Percentiles rank a stretch among this genome's conserved stretches.
Conservation (phyloP, 371 early-diverging fungal species). For the Coemansia sp. region DNA sequence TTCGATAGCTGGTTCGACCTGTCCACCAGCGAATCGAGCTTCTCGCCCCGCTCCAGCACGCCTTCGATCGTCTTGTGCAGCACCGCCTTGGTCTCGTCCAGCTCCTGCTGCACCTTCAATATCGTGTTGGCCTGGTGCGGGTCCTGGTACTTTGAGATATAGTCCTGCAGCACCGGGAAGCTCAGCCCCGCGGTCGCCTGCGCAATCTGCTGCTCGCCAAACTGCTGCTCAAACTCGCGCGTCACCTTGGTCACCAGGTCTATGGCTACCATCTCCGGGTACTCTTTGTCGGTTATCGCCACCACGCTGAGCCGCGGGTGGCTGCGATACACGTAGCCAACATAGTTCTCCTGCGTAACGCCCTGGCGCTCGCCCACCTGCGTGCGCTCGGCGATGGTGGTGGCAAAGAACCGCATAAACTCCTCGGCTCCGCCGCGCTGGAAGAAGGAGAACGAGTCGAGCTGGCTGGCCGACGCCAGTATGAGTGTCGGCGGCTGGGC, state of each 20-base stretch:
- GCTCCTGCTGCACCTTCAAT: conserved; percentile 93
- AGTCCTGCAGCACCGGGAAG: conserved; percentile 76
- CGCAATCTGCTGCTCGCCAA: conserved; percentile 3
- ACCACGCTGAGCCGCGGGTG: conserved; percentile 74
- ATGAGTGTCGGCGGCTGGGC: conserved; percentile 19
- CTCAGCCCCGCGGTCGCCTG: conserved; percentile 15
- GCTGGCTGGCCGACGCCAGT: conserved; percentile 67
- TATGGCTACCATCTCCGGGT: conserved; percentile 91
- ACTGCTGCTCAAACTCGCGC: conserved; percentile 80
- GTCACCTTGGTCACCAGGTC: conserved; percentile 79
- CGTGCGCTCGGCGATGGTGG: conserved; percentile 87
- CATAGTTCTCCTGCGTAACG: conserved; percentile 64
- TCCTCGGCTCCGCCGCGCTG: conserved; percentile 85
- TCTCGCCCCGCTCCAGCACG: conserved; percentile 95
- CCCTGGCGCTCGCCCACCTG: conserved; percentile 77
- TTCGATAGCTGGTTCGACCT: conserved; percentile 84
- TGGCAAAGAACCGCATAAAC: conserved; percentile 83
- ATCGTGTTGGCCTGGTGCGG: conserved; percentile 93
- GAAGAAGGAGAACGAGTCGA: conserved; percentile 85
- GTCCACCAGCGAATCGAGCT: conserved; percentile 92
- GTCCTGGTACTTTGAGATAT: conserved; percentile 83
- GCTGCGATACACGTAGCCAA: conserved; percentile 74
- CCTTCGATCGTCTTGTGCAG: conserved; percentile 97
- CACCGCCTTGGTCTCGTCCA: conserved; percentile 97
- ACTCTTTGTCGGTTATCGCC: conserved; percentile 86